Evolutionary conservation across 2,329 filamentous ascomycete species (phyloP), one percentile per base, ranked within the genome.

Genomic region (Colletotrichum simmondsii): DNA sequence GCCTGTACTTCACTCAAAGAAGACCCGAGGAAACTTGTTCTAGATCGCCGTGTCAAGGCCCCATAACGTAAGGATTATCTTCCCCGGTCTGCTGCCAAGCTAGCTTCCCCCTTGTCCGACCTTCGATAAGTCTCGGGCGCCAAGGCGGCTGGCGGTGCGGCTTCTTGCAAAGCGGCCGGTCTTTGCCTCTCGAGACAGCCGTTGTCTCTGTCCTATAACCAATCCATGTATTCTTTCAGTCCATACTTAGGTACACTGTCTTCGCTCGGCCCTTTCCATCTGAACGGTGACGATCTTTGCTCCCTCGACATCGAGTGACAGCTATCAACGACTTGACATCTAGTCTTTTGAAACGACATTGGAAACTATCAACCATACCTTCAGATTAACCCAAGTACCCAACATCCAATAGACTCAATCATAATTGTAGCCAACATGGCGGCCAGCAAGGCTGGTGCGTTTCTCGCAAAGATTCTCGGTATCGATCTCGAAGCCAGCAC

Each of bases 401-500:
- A 16, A 14, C 22, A 28, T 49, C 22, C 35, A 30, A 24, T 19
- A 28, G 4, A 5, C 37, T 24, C 3, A 35, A 5, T 19, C 14
- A 26, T 16, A 32, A n/a, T 14, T 7, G 52, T 3, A 14, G 5
- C 8, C 22, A 53, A 14, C 6, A 73, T 73, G 71, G 57, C 61
- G 24, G 57, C 79, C 42, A 88, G 87, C 77, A 92, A 92, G 81
- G 76, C 93, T 75, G 93, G 94, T 82, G 92, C 92, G 78, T 85
- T 87, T 76, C 81, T 97, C 80, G 95, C 95, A 80, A 97, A 94
- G 81, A 87, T 87, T 72, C 87, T 98, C 35, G 93, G 94, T 68
- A 97, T 98, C 87, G 93, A 97, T 81, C 85, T 97, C 35, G 89
- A 95, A 71, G 85, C 62, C 53, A 72, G 71, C 62, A 68, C 57